phyloP scores from a whole-genome alignment of 805 yeast genomes.

The Candida insectorum region DNA sequence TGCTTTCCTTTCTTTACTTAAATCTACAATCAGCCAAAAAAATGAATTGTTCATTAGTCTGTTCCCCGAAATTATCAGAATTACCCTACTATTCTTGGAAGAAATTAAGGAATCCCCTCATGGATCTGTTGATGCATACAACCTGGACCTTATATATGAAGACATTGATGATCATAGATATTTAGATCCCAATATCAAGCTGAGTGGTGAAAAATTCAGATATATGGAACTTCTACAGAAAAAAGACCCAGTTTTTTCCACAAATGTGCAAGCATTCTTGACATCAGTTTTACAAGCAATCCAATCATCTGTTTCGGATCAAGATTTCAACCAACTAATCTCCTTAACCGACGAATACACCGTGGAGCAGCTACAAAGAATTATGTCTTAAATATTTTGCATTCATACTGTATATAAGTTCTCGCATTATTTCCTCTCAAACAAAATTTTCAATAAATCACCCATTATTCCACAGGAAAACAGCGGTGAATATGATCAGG shows the following conservation, averaged over 20 bases:
- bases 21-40: constrained; percentile 26
- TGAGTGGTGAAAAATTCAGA: constrained; percentile 41
- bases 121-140: constrained; percentile 35
- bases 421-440: no score
- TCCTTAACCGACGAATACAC: constrained; percentile 34
- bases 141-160: constrained; percentile 34
- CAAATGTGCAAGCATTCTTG: constrained; percentile 47
- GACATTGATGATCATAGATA: constrained; percentile 42
- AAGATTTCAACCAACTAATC: constrained; percentile 33
- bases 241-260: constrained; percentile 36
- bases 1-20: constrained; percentile 54
- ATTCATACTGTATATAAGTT: no score
- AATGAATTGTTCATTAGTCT: constrained; percentile 16
- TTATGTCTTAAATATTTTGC: constrained; percentile 7
- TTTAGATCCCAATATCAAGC: constrained; percentile 37
- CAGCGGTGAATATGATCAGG: no score
- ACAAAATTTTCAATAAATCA: no score
- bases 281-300: constrained; percentile 24
- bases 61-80: constrained; percentile 28
- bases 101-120: constrained; percentile 59
- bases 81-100: constrained; percentile 54
- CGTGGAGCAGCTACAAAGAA: constrained; percentile 23
- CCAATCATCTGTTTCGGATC: constrained; percentile 18
- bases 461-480: no score
- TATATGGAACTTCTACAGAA: constrained; percentile 28